Percentiles rank a stretch among this genome's conserved stretches.
Evolutionary conservation across 2,329 filamentous ascomycete species (phyloP).

Genomic region (Aquanectria penicillioides): DNA sequence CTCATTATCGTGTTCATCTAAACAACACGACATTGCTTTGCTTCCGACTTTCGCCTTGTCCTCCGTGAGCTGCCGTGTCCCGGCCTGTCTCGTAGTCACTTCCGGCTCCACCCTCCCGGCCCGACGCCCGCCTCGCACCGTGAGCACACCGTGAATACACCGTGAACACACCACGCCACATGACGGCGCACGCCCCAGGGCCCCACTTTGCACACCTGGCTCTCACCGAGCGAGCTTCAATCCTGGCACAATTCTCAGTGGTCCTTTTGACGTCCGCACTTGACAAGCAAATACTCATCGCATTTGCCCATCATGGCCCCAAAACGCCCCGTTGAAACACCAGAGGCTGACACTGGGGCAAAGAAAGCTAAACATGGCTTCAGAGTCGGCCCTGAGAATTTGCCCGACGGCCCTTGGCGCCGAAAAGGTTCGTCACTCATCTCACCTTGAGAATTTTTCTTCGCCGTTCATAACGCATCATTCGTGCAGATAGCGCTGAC

Average conservation of each 20-base stretch:
- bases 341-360: constrained; percentile 46
- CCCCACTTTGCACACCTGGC: constrained; percentile 12
- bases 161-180: background rate
- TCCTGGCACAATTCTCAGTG: constrained; percentile 27
- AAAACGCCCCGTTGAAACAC: constrained; percentile 44
- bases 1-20: background rate
- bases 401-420: constrained; percentile 88
- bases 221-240: constrained; percentile 10
- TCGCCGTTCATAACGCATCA: background rate
- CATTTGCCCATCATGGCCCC: constrained; percentile 41
- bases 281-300: constrained; percentile 17
- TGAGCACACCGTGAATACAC: background rate
- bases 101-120: background rate
- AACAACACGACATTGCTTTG: background rate
- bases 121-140: background rate
- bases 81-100: too few relatives aligned
- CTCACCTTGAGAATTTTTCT: constrained; percentile 29
- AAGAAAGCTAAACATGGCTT: constrained; percentile 77
- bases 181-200: constrained; percentile 4
- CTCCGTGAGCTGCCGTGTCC: background rate
- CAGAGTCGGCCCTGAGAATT: constrained; percentile 85
- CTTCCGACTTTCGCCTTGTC: constrained; percentile 16
- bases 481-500: constrained; percentile 26
- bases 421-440: constrained; percentile 68
- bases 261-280: constrained; percentile 7